phyloP scores from a whole-genome alignment of 2,329 filamentous ascomycete genomes.

The Herpomyces periplanetae region DNA sequence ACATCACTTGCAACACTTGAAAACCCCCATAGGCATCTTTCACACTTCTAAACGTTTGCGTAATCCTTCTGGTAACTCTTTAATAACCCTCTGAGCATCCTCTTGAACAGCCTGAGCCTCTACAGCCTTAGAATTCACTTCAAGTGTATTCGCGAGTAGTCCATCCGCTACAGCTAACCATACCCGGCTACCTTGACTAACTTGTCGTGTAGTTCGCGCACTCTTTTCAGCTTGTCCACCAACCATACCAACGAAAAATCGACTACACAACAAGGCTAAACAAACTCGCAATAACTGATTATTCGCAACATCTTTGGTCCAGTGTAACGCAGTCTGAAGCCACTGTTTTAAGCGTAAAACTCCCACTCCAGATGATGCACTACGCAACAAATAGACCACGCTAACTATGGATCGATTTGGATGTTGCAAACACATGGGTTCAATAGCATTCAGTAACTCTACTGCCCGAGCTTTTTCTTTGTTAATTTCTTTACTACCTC shows the following conservation, averaged over 20 bases:
- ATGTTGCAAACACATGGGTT: slow-evolving; percentile 24
- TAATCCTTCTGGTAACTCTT: neutral
- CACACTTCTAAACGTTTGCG: no score
- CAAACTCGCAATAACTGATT: slow-evolving; percentile 17
- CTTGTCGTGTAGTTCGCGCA: slow-evolving; percentile 1
- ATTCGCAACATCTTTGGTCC: slow-evolving; percentile 27
- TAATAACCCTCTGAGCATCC: slow-evolving; percentile 8
- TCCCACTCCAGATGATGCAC: slow-evolving; percentile 19
- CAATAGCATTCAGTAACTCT: slow-evolving; percentile 20
- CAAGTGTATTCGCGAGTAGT: slow-evolving; percentile 32
- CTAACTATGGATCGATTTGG: slow-evolving; percentile 33
- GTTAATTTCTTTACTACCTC: slow-evolving; percentile 1
- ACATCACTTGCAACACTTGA: no score
- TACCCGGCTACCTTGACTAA: slow-evolving; percentile 3
- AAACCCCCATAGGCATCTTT: no score
- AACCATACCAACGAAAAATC: slow-evolving; percentile 1
- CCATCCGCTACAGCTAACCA: slow-evolving; percentile 26
- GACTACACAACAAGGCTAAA: neutral
- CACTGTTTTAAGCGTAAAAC: slow-evolving; percentile 40
- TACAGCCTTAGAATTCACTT: slow-evolving; percentile 22
- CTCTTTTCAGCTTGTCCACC: neutral
- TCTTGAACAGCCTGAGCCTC: slow-evolving; percentile 11
- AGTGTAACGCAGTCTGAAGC: slow-evolving; percentile 28
- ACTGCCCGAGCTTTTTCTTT: slow-evolving; percentile 5
- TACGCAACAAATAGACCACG: slow-evolving; percentile 33